Evolutionary conservation across 2,329 filamentous ascomycete genomes (phyloP).

Genomic region (Cercospora zeae-maydis): DNA sequence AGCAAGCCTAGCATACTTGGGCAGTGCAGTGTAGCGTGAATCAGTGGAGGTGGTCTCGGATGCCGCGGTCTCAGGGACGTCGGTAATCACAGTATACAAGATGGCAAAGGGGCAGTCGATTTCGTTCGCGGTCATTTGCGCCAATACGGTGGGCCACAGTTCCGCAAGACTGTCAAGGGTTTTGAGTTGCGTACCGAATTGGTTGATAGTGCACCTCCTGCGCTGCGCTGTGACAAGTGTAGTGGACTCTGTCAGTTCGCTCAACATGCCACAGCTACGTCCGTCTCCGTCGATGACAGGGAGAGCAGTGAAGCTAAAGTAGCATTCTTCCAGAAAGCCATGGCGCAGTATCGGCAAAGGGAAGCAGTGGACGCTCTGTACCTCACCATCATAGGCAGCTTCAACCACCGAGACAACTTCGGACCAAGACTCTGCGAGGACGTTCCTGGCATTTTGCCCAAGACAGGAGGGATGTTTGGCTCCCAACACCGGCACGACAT

Average conservation of each 20-base stretch:
- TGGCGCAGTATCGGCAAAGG: slow-evolving; percentile 28
- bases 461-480: slow-evolving; percentile 27
- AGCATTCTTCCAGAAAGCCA: slow-evolving; percentile 32
- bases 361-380: slow-evolving; percentile 20
- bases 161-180: slow-evolving; percentile 20
- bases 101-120: slow-evolving; percentile 30
- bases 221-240: slow-evolving; percentile 24
- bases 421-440: slow-evolving; percentile 28
- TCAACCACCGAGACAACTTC: slow-evolving; percentile 23
- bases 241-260: slow-evolving; percentile 32
- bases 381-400: slow-evolving; percentile 25
- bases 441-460: slow-evolving; percentile 19
- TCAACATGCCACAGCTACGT: slow-evolving; percentile 20
- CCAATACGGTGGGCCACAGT: slow-evolving; percentile 28
- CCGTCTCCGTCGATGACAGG: slow-evolving; percentile 30
- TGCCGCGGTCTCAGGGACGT: slow-evolving; percentile 13
- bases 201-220: slow-evolving; percentile 20
- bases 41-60: slow-evolving; percentile 10
- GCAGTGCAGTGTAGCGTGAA: slow-evolving; percentile 5
- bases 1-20: slow-evolving; percentile 26
- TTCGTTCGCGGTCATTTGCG: slow-evolving; percentile 18
- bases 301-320: slow-evolving; percentile 30
- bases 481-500: slow-evolving; percentile 28
- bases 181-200: slow-evolving; percentile 20
- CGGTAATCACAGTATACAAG: slow-evolving; percentile 28